A percentile compares a stretch with the other conserved stretches of the same genome.
Conservation (phyloP, 2,329 filamentous ascomycete genomes). For the Pochonia chlamydosporia region DNA sequence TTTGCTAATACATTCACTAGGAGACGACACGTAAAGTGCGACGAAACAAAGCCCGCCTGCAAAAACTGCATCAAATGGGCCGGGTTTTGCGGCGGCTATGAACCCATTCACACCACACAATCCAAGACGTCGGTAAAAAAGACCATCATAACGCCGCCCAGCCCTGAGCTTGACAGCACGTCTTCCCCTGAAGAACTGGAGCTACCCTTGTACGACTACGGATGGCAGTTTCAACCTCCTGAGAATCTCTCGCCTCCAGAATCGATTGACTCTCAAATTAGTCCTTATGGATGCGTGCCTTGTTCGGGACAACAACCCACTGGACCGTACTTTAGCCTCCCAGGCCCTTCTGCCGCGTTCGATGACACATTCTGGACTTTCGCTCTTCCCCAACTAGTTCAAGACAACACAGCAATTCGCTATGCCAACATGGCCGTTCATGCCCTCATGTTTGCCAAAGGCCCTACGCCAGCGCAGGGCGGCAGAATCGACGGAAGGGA, state of each 20-base stretch:
- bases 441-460: slow-evolving; percentile 23
- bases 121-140: slow-evolving; percentile 1
- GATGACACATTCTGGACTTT: slow-evolving; percentile 28
- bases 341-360: slow-evolving; percentile 17
- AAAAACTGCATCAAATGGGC: slow-evolving; percentile 29
- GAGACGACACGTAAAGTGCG: slow-evolving; percentile 29
- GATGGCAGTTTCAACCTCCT: slow-evolving; percentile 3
- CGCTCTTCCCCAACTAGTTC: slow-evolving; percentile 27
- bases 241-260: slow-evolving; percentile 6
- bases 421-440: slow-evolving; percentile 33
- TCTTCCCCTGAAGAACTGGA: slow-evolving; percentile 8
- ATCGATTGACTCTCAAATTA: slow-evolving; percentile 5
- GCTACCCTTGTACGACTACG: neutral
- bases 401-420: slow-evolving; percentile 25
- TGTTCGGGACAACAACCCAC: neutral
- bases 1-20: slow-evolving; percentile 13
- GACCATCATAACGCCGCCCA: slow-evolving; percentile 4
- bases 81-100: slow-evolving; percentile 28
- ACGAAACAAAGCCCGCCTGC: slow-evolving; percentile 28
- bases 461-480: slow-evolving; percentile 9
- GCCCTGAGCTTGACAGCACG: slow-evolving; percentile 3
- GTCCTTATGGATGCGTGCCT: neutral
- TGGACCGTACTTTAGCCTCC: neutral
- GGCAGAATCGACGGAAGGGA: slow-evolving; percentile 8
- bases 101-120: neutral